phyloP scores from a whole-genome alignment of 2,329 filamentous ascomycete genomes.

The Colletotrichum sp. region DNA sequence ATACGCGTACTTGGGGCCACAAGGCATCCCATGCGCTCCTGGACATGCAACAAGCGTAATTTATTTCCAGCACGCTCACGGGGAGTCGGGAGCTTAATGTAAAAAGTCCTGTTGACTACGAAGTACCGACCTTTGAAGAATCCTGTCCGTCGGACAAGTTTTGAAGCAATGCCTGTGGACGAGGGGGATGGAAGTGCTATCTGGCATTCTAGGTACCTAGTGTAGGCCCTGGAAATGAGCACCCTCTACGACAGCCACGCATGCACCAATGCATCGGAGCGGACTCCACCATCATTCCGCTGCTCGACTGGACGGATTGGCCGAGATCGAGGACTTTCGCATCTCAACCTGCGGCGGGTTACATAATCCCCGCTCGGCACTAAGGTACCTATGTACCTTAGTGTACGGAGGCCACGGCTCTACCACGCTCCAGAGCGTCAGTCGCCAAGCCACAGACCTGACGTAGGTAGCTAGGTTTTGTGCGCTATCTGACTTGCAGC shows the following conservation, averaged over 20 bases:
- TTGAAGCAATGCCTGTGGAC: background rate
- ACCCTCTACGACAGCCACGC: background rate
- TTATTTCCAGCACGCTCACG: background rate
- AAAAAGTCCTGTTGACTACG: background rate
- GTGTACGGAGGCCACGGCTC: background rate
- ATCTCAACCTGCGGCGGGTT: background rate
- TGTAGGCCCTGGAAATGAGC: too few species aligned
- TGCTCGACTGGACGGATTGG: background rate
- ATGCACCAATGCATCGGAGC: background rate
- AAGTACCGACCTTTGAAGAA: background rate
- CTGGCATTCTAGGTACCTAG: too few species aligned
- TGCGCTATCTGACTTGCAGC: background rate
- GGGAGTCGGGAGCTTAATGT: background rate
- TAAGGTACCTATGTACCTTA: too few species aligned
- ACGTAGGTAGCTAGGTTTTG: constrained; percentile 7
- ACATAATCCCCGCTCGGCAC: background rate
- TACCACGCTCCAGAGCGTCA: background rate
- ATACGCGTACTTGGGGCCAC: background rate
- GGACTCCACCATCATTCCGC: background rate
- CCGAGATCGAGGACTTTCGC: background rate
- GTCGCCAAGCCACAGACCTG: constrained; percentile 1
- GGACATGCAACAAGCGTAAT: background rate
- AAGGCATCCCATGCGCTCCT: background rate
- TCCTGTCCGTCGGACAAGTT: background rate
- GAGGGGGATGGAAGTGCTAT: background rate